Conservation (phyloP, 2,329 filamentous ascomycete species). For the Lasiodiplodia gonubiensis region DNA sequence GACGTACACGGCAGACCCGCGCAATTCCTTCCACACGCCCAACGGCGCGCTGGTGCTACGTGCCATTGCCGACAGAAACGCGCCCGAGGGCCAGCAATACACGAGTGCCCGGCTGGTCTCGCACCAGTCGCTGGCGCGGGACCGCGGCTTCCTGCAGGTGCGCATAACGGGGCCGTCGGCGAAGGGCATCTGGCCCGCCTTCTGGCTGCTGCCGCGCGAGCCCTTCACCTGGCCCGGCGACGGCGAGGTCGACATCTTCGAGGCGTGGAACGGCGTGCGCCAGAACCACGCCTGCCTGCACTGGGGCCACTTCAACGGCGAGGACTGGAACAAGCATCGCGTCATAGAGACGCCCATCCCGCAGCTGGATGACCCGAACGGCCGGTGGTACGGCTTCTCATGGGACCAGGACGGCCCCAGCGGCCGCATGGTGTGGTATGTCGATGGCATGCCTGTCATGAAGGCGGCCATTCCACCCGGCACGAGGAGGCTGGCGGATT, state of each 20-base stretch:
- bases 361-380: constrained; percentile 51
- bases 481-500: constrained; percentile 62
- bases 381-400: constrained; percentile 61
- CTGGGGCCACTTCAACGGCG: constrained; percentile 62
- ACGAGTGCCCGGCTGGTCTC: constrained; percentile 64
- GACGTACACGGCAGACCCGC: constrained; percentile 58
- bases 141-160: constrained; percentile 60
- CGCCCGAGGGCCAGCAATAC: constrained; percentile 49
- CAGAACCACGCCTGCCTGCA: constrained; percentile 64
- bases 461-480: constrained; percentile 60
- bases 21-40: constrained; percentile 62
- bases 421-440: constrained; percentile 62
- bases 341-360: constrained; percentile 59
- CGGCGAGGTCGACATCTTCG: constrained; percentile 66
- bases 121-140: constrained; percentile 57
- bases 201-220: constrained; percentile 65
- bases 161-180: constrained; percentile 60
- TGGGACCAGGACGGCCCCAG: constrained; percentile 60
- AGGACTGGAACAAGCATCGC: constrained; percentile 63
- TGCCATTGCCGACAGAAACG: constrained; percentile 50
- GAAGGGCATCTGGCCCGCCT: constrained; percentile 65
- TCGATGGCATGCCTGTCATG: constrained; percentile 64
- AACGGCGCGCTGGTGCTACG: constrained; percentile 60
- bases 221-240: constrained; percentile 65
- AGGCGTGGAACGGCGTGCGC: constrained; percentile 65